Percentiles rank a stretch among this genome's conserved stretches.
These are phyloP conservation scores for Dipodascopsis uninucleata DNA, from an alignment of 805 yeast species.

Conservation along the genomic window DNA sequence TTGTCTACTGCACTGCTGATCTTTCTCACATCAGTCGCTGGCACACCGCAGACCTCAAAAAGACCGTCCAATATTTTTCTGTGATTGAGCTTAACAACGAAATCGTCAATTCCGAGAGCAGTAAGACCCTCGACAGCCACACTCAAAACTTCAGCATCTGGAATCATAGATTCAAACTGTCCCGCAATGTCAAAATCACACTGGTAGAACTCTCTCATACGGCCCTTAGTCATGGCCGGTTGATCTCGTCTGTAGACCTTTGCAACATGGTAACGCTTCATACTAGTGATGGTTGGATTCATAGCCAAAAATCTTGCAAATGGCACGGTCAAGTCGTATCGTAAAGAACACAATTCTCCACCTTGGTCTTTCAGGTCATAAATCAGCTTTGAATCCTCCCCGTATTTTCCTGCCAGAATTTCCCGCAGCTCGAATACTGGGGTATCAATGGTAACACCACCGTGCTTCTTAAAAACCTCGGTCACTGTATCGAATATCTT, in stretches of 20 bases:
- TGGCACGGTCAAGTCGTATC: conserved; percentile 97
- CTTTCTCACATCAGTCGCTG: conserved; percentile 88
- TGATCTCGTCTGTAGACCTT: conserved; percentile 98
- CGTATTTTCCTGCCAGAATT: conserved; percentile 93
- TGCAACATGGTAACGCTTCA: conserved; percentile 95
- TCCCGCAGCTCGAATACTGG: conserved; percentile 97
- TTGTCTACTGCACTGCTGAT: conserved; percentile 95
- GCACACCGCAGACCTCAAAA: conserved; percentile 91
- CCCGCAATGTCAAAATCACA: conserved; percentile 99
- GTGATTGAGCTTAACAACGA: conserved; percentile 90
- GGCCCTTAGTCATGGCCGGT: conserved; percentile 99
- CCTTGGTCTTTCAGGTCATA: conserved; percentile 98
- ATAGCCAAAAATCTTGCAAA: conserved; percentile 96
- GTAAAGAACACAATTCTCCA: conserved; percentile 90
- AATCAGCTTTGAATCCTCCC: conserved; percentile 95
- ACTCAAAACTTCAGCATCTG: conserved; percentile 86
- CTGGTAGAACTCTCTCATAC: conserved; percentile 99
- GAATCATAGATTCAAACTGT: conserved; percentile 85
- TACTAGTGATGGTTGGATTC: conserved; percentile 75
- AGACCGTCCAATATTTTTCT: conserved; percentile 95
- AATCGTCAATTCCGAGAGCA: conserved; percentile 78
- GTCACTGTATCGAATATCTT: conserved; percentile 75
- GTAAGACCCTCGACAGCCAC: conserved; percentile 80
- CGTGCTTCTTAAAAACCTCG: conserved; percentile 83
- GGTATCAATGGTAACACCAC: conserved; percentile 97